Evolutionary conservation across 345 rosid genomes (phyloP).

Genomic region (Toxicodendron radicans): DNA sequence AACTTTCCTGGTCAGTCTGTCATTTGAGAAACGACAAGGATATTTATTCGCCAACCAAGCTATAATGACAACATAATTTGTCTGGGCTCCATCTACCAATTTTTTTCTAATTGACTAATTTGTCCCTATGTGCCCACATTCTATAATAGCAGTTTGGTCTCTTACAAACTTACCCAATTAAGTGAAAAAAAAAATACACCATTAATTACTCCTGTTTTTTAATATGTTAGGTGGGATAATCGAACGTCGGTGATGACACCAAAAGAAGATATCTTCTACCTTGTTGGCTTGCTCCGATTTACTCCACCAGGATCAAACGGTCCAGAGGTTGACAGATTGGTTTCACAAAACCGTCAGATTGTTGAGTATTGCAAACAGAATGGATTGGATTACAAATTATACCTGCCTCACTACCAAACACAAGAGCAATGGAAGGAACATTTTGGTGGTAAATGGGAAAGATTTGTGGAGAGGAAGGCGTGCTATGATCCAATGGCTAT

Average conservation of each 20-base stretch:
- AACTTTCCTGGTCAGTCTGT: constrained; percentile 32
- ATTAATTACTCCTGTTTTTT: too few species aligned
- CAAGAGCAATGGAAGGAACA: constrained; percentile 79
- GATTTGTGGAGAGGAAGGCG: constrained; percentile 65
- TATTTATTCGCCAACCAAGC: constrained; percentile 39
- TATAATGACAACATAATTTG: constrained; percentile 45
- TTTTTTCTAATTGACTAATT: constrained; percentile 16
- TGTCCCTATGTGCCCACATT: constrained; percentile 10
- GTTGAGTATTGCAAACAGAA: constrained; percentile 46
- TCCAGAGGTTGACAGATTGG: constrained; percentile 46
- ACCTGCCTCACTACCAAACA: constrained; percentile 82
- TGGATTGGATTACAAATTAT: constrained; percentile 74
- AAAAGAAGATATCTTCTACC: constrained; percentile 77
- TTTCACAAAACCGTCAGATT: constrained; percentile 65
- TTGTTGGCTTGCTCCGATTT: constrained; percentile 82
- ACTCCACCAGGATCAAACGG: constrained; percentile 37
- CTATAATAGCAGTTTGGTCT: neutral
- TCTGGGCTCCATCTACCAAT: constrained; percentile 26
- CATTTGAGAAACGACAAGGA: constrained; percentile 45
- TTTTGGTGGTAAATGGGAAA: constrained; percentile 74
- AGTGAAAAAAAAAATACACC: neutral
- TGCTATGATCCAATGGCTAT: constrained; percentile 78
- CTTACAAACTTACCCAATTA: neutral
- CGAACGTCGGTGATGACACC: constrained; percentile 70
- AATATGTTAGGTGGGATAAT: constrained; percentile 60